phyloP scores from a whole-genome alignment of 2,329 filamentous ascomycete species.

The Sporothrix curviconia region DNA sequence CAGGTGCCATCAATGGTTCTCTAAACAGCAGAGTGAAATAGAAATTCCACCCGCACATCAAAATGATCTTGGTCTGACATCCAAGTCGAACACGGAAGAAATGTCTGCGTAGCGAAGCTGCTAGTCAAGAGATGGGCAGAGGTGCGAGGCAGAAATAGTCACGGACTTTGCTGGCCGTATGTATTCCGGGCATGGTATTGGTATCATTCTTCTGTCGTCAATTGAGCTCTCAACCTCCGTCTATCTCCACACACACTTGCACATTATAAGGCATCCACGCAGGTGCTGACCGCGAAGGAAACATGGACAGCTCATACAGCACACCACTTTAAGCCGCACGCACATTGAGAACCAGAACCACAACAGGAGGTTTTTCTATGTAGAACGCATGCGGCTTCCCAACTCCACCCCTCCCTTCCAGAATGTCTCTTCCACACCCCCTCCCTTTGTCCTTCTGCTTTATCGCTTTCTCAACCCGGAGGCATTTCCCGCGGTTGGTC shows the following conservation, averaged over 20 bases:
- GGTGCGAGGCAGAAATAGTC: no score
- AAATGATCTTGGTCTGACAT: no score
- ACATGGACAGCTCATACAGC: conserved; percentile 8
- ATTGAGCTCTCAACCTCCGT: not conserved
- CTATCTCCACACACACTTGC: conserved; percentile 14
- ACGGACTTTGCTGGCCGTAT: no score
- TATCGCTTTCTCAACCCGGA: not conserved
- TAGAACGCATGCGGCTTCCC: not conserved
- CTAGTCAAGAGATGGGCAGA: no score
- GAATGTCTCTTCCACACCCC: not conserved
- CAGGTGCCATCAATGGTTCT: no score
- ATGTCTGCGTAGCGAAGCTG: no score
- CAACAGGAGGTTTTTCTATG: not conserved
- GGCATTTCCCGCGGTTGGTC: conserved; percentile 3
- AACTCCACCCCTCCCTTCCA: not conserved
- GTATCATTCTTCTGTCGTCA: not conserved
- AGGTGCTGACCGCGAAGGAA: not conserved
- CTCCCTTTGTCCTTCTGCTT: not conserved
- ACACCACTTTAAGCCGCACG: not conserved
- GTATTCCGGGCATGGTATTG: no score
- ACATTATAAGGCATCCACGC: conserved; percentile 10
- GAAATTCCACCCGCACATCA: no score
- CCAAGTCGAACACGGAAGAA: no score
- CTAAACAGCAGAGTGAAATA: no score
- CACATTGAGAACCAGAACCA: not conserved